A percentile compares a stretch with the other conserved stretches of the same genome.
Evolutionary conservation across 1,284 basidiomycete genomes (phyloP).

Genomic region (Tetrapyrgos nigripes): DNA sequence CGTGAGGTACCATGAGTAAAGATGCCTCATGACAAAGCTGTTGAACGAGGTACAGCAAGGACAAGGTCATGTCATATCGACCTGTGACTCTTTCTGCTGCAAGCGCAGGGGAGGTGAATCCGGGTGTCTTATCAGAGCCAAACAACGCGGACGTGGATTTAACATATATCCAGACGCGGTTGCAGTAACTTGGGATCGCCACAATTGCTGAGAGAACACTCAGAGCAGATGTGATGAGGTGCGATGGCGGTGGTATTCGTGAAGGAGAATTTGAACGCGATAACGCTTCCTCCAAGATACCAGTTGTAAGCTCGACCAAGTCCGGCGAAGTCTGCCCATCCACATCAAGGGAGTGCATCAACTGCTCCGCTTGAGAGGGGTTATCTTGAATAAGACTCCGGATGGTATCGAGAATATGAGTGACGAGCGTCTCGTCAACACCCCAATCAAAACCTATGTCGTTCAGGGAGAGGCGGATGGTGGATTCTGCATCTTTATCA

Average conservation of each 20-base stretch:
- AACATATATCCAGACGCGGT: slow-evolving; percentile 86
- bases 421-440: slow-evolving; percentile 67
- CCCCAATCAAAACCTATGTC: slow-evolving; percentile 76
- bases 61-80: slow-evolving; percentile 80
- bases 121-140: slow-evolving; percentile 61
- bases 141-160: slow-evolving; percentile 81
- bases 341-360: slow-evolving; percentile 73
- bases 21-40: slow-evolving; percentile 79
- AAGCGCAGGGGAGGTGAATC: slow-evolving; percentile 70
- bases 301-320: slow-evolving; percentile 80
- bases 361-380: slow-evolving; percentile 62
- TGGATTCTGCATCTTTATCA: slow-evolving; percentile 41
- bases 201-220: slow-evolving; percentile 82
- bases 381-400: slow-evolving; percentile 78
- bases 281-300: slow-evolving; percentile 85
- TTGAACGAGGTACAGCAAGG: slow-evolving; percentile 78
- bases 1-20: slow-evolving; percentile 62
- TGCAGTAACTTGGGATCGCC: slow-evolving; percentile 75
- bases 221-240: slow-evolving; percentile 81
- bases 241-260: slow-evolving; percentile 51
- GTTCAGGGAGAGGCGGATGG: slow-evolving; percentile 58
- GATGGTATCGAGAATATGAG: slow-evolving; percentile 81
- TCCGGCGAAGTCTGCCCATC: slow-evolving; percentile 51
- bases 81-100: slow-evolving; percentile 76
- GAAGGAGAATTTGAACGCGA: slow-evolving; percentile 56